These are phyloP conservation scores for Ensete glaucum DNA, from an alignment of 176 grass and related monocot species.

Conservation along the genomic window DNA sequence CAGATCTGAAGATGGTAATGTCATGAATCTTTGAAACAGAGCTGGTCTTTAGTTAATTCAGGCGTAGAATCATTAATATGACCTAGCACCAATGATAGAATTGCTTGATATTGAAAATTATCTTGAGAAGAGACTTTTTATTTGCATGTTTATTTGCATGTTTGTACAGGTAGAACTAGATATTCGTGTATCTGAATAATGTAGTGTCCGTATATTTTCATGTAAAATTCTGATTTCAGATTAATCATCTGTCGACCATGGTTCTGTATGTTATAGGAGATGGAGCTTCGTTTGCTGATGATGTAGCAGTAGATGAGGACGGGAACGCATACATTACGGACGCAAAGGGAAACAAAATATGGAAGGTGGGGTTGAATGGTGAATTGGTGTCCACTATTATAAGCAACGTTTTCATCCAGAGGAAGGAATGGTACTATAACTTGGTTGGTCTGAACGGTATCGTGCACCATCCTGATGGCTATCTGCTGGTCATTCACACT, in stretches of 20 bases:
- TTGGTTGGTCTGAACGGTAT: conserved; percentile 72
- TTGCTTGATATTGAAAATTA: background rate
- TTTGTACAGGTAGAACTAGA: too few species aligned
- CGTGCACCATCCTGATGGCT: conserved; percentile 64
- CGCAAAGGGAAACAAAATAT: conserved; percentile 55
- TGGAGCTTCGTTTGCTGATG: conserved; percentile 45
- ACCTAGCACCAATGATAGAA: background rate
- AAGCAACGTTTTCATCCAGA: conserved; percentile 49
- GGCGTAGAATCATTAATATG: background rate
- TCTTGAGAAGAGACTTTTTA: background rate
- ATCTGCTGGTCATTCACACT: conserved; percentile 82
- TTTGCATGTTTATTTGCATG: background rate
- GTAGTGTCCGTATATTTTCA: background rate
- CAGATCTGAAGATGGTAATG: background rate
- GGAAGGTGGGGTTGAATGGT: conserved; percentile 69
- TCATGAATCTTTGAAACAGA: background rate
- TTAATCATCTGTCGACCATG: conserved; percentile 3
- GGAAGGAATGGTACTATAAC: conserved; percentile 38
- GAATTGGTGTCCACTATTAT: conserved; percentile 46
- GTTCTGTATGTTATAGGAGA: conserved; percentile 36
- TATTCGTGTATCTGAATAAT: too few species aligned
- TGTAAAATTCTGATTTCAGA: background rate
- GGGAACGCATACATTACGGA: conserved; percentile 86
- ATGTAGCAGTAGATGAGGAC: conserved; percentile 62
- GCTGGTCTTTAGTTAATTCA: background rate